These are phyloP conservation scores for Picochlorum sp. DNA, from an alignment of 139 green algal genomes.

Conservation along the genomic window DNA sequence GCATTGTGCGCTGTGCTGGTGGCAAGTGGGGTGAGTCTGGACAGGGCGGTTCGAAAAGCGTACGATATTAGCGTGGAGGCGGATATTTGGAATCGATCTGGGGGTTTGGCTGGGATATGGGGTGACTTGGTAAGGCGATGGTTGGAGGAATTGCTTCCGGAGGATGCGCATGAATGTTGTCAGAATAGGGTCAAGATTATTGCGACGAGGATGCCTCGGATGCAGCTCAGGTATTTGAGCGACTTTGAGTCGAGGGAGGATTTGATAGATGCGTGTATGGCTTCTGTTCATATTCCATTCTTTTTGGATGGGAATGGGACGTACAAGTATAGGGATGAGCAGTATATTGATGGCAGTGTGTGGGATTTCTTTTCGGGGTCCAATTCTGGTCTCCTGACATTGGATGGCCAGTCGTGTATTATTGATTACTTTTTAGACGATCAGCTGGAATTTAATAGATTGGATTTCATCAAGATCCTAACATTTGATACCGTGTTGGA, in stretches of 20 bases:
- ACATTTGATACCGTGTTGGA: slow-evolving; percentile 22
- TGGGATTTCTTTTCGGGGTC: slow-evolving; percentile 33
- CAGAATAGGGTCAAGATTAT: slow-evolving; percentile 31
- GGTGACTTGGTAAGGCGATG: slow-evolving; percentile 53
- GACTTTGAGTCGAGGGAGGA: slow-evolving; percentile 42
- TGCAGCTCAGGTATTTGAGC: slow-evolving; percentile 28
- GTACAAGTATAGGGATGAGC: slow-evolving; percentile 23
- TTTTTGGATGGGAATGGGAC: slow-evolving; percentile 49
- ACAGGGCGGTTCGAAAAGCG: slow-evolving; percentile 29
- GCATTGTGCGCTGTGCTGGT: slow-evolving; percentile 29
- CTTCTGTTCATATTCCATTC: slow-evolving; percentile 55
- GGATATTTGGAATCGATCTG: slow-evolving; percentile 33
- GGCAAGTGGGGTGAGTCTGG: slow-evolving; percentile 31
- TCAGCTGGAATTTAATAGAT: slow-evolving; percentile 24
- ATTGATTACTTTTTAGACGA: slow-evolving; percentile 50
- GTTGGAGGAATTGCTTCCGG: slow-evolving; percentile 59
- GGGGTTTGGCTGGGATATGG: slow-evolving; percentile 61
- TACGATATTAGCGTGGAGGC: slow-evolving; percentile 32
- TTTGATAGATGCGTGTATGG: slow-evolving; percentile 50
- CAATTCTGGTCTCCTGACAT: slow-evolving; percentile 33
- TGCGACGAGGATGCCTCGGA: slow-evolving; percentile 27
- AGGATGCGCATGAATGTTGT: slow-evolving; percentile 46
- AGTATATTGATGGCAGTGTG: slow-evolving; percentile 46
- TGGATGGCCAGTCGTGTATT: slow-evolving; percentile 25
- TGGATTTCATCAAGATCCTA: slow-evolving; percentile 44